Base-by-base conservation (phyloP, 257 asterid genomes). In the Linderniella brevidens region DNA sequence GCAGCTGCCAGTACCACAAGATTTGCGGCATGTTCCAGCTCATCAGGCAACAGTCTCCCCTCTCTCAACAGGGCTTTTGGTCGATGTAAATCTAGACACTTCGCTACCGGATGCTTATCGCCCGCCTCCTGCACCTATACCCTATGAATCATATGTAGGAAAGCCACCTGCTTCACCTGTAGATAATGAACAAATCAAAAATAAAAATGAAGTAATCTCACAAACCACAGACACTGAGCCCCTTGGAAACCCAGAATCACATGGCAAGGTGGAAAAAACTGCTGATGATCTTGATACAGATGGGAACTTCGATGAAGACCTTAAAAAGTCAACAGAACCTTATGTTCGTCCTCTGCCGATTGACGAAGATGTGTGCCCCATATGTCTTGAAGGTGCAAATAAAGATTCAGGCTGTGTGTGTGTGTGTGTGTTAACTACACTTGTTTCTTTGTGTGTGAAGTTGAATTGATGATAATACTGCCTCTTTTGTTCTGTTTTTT, bases 361-460 rank as follows among this genome's bases (percentile, higher is more conserved):
- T 36, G 96, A 86, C 73, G 93, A 79, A 63, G 94, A 82, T 64
- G 57, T 55, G 19, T 87, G 97, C 47, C 97, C 95, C 56, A 87
- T 78, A 61, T 87, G 97, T 69, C 81, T 87, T 44, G 97, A 87
- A 76, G 97, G 97, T 83, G 51, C 62, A 47, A 29, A 29, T 8
- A 12, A 29, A 37, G 16, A 43, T 55, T 45, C 48, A 41, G 6
- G 6, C 32, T 41, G 54, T 45, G 37, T n/a, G n/a, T n/a, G n/a
- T n/a, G n/a, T n/a, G n/a, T n/a, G n/a, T n/a, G n/a, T 25, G 18
- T 49, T 49, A 40, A 43, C 48, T 48, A 18, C n/a, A n/a, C n/a
- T 17, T 17, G 25, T 50, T 12, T 19, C 36, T n/a, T n/a, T n/a
- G n/a, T 9, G 25, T 60, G 48, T 53, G 35, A 32, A 16, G 32